phyloP scores from a whole-genome alignment of 108 stramenopile species.

The Chaetoceros muelleri region DNA sequence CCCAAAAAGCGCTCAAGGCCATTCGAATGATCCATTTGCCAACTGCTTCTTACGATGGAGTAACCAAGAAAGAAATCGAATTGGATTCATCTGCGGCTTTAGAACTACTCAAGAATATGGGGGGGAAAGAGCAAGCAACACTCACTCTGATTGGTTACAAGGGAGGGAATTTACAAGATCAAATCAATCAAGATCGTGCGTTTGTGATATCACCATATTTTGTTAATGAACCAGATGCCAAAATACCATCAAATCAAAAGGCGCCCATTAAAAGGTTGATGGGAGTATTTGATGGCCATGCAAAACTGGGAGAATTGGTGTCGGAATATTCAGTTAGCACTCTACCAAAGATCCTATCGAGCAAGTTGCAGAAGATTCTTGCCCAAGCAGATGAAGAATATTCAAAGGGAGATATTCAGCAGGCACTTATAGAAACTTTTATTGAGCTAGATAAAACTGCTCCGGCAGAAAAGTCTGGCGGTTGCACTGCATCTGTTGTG shows the following conservation, averaged over 20 bases:
- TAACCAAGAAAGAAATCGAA: slow-evolving; percentile 4
- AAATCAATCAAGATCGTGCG: slow-evolving; percentile 62
- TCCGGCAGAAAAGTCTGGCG: slow-evolving; percentile 42
- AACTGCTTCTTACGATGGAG: not conserved
- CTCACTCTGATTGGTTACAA: slow-evolving; percentile 53
- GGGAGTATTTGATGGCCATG: slow-evolving; percentile 84
- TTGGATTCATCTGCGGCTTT: slow-evolving; percentile 3
- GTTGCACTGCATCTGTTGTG: slow-evolving; percentile 64
- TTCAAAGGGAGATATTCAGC: slow-evolving; percentile 14
- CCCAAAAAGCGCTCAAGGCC: slow-evolving; percentile 24
- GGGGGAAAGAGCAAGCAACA: slow-evolving; percentile 22
- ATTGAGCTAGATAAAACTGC: slow-evolving; percentile 56
- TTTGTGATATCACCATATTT: slow-evolving; percentile 35
- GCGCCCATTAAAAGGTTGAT: slow-evolving; percentile 23
- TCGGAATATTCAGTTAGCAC: slow-evolving; percentile 48
- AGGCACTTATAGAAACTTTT: slow-evolving; percentile 51
- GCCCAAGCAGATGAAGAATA: slow-evolving; percentile 8
- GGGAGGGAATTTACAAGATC: slow-evolving; percentile 25
- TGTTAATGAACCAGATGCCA: not conserved
- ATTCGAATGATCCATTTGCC: slow-evolving; percentile 14
- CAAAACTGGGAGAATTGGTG: slow-evolving; percentile 51
- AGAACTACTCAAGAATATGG: slow-evolving; percentile 7
- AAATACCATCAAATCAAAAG: slow-evolving; percentile 1
- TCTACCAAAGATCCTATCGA: slow-evolving; percentile 43
- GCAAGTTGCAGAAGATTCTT: slow-evolving; percentile 22